phyloP scores from a whole-genome alignment of 345 rosid species.

The Euphorbia lathyris region DNA sequence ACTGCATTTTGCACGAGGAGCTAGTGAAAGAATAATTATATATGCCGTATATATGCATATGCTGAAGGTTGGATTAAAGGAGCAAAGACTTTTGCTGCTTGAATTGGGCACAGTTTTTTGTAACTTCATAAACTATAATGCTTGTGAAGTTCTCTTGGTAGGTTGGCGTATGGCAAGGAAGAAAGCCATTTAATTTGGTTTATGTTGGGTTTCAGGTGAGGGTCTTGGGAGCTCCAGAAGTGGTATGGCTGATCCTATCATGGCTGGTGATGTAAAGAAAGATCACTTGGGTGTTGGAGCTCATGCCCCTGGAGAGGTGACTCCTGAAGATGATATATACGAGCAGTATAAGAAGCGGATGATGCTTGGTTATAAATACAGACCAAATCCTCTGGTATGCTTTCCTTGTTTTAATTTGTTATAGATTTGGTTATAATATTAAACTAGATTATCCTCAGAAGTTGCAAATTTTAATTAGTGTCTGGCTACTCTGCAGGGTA shows the following conservation, averaged over 20 bases:
- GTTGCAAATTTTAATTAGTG: conserved; percentile 5
- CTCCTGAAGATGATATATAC: conserved; percentile 87
- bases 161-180: background rate
- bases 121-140: background rate
- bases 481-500: conserved; percentile 39
- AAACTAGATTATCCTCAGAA: background rate
- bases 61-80: background rate
- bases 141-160: background rate
- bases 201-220: conserved; percentile 63
- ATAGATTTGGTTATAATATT: background rate
- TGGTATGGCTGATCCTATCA: conserved; percentile 92
- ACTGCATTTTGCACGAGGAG: background rate
- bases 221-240: conserved; percentile 90
- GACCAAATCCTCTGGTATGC: conserved; percentile 94
- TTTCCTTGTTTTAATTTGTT: background rate
- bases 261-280: conserved; percentile 81
- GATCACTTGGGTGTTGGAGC: conserved; percentile 97
- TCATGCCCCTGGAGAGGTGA: conserved; percentile 84
- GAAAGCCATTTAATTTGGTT: background rate
- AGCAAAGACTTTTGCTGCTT: background rate
- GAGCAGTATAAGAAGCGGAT: conserved; percentile 99
- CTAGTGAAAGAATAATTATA: background rate
- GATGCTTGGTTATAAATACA: conserved; percentile 96
- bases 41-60: background rate
- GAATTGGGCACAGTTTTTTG: background rate